phyloP scores from a whole-genome alignment of 352 stramenopile species.

The Pythium grandisporangium region DNA sequence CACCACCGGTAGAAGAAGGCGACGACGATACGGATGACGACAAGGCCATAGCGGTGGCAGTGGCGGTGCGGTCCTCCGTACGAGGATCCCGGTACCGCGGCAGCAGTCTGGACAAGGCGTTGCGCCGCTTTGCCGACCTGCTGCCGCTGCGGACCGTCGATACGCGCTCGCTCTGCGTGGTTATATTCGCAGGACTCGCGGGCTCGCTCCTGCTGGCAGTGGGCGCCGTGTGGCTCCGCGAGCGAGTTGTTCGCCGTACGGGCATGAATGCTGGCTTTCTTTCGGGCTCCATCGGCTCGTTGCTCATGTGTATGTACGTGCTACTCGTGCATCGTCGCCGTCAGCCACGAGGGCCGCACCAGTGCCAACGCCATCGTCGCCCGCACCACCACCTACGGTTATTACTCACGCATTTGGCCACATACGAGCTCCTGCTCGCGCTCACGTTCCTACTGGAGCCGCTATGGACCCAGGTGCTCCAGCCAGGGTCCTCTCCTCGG shows the following conservation, averaged over 20 bases:
- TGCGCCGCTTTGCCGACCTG: slow-evolving; percentile 15
- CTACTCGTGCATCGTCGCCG: slow-evolving; percentile 31
- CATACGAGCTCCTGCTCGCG: slow-evolving; percentile 51
- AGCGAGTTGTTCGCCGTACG: slow-evolving; percentile 28
- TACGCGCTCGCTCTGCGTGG: too few species aligned
- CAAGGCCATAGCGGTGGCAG: background rate
- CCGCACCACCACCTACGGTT: slow-evolving; percentile 80
- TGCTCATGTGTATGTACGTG: slow-evolving; percentile 52
- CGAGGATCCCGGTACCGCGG: slow-evolving; percentile 5
- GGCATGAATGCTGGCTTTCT: slow-evolving; percentile 54
- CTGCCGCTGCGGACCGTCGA: too few species aligned
- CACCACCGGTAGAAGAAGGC: too few species aligned
- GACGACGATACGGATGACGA: background rate
- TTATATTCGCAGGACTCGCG: too few species aligned
- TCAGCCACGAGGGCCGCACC: too few species aligned
- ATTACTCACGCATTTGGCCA: slow-evolving; percentile 49
- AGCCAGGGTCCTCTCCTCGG: too few species aligned
- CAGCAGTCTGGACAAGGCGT: slow-evolving; percentile 13
- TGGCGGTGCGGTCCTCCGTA: slow-evolving; percentile 1
- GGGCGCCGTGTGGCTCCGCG: slow-evolving; percentile 30
- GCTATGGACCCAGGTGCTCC: slow-evolving; percentile 30
- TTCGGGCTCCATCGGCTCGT: slow-evolving; percentile 41
- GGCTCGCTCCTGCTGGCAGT: slow-evolving; percentile 34
- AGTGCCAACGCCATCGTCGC: slow-evolving; percentile 47
- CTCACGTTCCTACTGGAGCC: slow-evolving; percentile 68